Evolutionary conservation across 2,329 filamentous ascomycete genomes (phyloP).

Genomic region (Passalora sequoiae): DNA sequence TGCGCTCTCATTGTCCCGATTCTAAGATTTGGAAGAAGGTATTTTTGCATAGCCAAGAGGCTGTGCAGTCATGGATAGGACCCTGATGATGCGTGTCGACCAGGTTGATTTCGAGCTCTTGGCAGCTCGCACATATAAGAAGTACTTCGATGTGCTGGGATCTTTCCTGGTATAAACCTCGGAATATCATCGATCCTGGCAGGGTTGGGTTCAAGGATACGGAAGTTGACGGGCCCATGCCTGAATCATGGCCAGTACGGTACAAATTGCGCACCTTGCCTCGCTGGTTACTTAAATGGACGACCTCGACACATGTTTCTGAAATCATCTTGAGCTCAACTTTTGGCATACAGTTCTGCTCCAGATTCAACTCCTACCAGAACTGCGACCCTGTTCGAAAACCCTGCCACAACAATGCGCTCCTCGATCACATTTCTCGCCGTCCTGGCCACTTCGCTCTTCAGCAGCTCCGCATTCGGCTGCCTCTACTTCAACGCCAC

Average conservation of each 20-base stretch:
- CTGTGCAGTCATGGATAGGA: no score
- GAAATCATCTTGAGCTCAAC: not conserved
- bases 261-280: not conserved
- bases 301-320: not conserved
- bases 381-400: not conserved
- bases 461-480: constrained; percentile 8
- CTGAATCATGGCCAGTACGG: not conserved
- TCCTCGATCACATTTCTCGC: not conserved
- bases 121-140: not conserved
- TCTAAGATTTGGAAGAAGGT: no score
- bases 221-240: constrained; percentile 1
- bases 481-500: constrained; percentile 21
- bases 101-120: not conserved
- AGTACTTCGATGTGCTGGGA: not conserved
- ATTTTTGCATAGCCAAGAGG: no score
- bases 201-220: constrained; percentile 1
- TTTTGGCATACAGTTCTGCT: not conserved
- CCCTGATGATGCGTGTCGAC: not conserved
- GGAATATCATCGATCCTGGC: constrained; percentile 3
- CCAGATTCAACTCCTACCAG: not conserved
- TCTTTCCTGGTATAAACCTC: not conserved
- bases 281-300: not conserved
- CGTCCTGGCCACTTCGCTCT: constrained; percentile 11
- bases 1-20: no score
- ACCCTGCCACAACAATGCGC: not conserved